Conservation (phyloP, 2,329 filamentous ascomycete species). For the Colletotrichum acutatum region DNA sequence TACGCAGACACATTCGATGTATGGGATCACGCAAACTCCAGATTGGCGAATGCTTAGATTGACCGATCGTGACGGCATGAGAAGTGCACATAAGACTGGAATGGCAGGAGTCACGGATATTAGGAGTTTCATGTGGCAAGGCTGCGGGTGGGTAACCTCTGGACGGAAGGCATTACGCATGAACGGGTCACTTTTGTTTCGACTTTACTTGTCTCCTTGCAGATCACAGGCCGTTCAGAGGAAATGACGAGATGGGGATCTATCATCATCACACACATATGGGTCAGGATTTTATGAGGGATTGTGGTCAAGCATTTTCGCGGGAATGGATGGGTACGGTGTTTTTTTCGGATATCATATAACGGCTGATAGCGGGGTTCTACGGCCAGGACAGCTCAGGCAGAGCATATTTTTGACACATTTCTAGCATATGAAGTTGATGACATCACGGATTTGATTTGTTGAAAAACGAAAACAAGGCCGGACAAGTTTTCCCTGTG, state of each 20-base stretch:
- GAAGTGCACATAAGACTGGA: background rate
- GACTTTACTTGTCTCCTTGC: background rate
- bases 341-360: conserved; percentile 14
- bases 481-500: background rate
- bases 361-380: conserved; percentile 33
- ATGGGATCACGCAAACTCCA: background rate
- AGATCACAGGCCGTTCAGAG: background rate
- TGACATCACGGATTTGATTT: background rate
- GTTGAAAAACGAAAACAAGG: background rate
- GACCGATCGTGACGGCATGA: background rate
- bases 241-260: background rate
- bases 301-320: background rate
- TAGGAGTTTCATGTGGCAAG: background rate
- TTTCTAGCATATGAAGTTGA: background rate
- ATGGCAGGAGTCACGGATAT: background rate
- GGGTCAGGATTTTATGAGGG: background rate
- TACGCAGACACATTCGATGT: conserved; percentile 7
- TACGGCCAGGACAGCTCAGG: conserved; percentile 30
- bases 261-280: conserved; percentile 9
- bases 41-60: background rate
- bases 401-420: conserved; percentile 8
- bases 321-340: conserved; percentile 14
- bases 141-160: conserved; percentile 3
- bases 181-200: background rate
- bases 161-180: conserved; percentile 14